phyloP scores from a whole-genome alignment of 2,329 filamentous ascomycete genomes.

The Metarhizium sp. region DNA sequence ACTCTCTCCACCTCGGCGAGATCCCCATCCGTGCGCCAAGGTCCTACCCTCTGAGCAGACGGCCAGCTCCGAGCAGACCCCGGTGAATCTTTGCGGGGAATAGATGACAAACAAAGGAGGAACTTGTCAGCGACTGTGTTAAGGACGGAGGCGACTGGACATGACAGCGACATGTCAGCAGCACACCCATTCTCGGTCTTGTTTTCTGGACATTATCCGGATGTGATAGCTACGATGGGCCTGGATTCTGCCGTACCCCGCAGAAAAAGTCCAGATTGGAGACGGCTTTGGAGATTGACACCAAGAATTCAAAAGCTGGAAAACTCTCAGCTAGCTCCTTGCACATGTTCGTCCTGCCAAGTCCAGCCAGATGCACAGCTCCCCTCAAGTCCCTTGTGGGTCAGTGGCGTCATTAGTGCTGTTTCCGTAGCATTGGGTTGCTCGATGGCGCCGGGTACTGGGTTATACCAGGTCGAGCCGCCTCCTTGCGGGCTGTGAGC shows the following conservation, averaged over 20 bases:
- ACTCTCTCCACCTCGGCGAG: background rate
- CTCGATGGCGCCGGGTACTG: background rate
- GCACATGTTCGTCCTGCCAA: background rate
- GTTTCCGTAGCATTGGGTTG: background rate
- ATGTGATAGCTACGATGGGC: too few species aligned
- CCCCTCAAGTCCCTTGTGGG: background rate
- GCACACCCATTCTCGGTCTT: too few species aligned
- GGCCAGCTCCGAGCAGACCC: background rate
- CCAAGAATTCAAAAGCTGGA: background rate
- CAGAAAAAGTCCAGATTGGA: background rate
- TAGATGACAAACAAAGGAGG: background rate
- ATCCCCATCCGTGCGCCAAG: background rate
- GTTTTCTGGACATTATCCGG: too few species aligned
- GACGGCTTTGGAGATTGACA: background rate
- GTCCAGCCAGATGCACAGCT: background rate
- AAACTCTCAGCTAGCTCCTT: background rate
- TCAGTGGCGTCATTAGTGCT: constrained; percentile 2
- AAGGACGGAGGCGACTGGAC: background rate
- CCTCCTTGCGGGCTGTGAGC: too few species aligned
- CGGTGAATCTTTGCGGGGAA: background rate
- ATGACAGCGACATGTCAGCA: too few species aligned
- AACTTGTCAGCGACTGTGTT: background rate
- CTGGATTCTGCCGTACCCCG: background rate
- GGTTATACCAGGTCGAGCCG: background rate
- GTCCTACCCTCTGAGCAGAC: background rate